phyloP scores from a whole-genome alignment of 192 early-diverging fungal genomes.

The Obelidium mucronatum region DNA sequence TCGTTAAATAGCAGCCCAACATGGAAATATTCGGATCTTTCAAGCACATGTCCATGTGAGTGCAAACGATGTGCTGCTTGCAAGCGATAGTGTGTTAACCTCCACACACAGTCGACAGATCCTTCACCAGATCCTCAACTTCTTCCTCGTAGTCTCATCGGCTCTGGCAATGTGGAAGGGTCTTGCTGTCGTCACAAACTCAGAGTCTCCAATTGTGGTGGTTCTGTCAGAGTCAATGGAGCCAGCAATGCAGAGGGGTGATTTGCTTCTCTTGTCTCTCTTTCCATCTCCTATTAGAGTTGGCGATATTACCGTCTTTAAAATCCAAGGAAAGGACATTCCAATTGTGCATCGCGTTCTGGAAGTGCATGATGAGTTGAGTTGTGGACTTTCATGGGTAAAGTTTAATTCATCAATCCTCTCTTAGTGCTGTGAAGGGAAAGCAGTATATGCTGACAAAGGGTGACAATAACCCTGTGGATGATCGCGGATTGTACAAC shows the following conservation, averaged over 20 bases:
- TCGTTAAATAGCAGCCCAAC: neutral
- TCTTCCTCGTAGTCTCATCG: conserved; percentile 87
- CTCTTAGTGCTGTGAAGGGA: conserved; percentile 55
- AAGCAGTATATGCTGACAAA: conserved; percentile 93
- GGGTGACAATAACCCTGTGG: conserved; percentile 92
- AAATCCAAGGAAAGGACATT: conserved; percentile 84
- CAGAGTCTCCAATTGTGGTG: conserved; percentile 96
- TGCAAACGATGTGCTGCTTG: too few species aligned
- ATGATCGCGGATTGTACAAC: conserved; percentile 91
- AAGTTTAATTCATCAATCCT: neutral
- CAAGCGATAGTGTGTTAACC: neutral
- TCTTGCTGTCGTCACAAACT: conserved; percentile 82
- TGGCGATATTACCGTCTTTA: conserved; percentile 96
- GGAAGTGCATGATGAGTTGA: conserved; percentile 86
- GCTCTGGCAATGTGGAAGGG: conserved; percentile 99
- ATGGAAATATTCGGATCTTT: conserved; percentile 19
- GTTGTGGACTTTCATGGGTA: too few species aligned
- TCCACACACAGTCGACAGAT: conserved; percentile 40
- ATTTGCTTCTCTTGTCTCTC: conserved; percentile 87
- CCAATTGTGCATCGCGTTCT: conserved; percentile 98
- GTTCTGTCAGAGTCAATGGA: conserved; percentile 98
- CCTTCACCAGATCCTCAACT: conserved; percentile 79
- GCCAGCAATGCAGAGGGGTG: conserved; percentile 93
- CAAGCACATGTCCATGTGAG: conserved; percentile 31
- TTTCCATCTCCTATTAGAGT: conserved; percentile 75